A percentile compares a stretch with the other conserved stretches of the same genome.
phyloP scores from a whole-genome alignment of 768 basidiomycete genomes.

The Leccinellum rugosiceps region DNA sequence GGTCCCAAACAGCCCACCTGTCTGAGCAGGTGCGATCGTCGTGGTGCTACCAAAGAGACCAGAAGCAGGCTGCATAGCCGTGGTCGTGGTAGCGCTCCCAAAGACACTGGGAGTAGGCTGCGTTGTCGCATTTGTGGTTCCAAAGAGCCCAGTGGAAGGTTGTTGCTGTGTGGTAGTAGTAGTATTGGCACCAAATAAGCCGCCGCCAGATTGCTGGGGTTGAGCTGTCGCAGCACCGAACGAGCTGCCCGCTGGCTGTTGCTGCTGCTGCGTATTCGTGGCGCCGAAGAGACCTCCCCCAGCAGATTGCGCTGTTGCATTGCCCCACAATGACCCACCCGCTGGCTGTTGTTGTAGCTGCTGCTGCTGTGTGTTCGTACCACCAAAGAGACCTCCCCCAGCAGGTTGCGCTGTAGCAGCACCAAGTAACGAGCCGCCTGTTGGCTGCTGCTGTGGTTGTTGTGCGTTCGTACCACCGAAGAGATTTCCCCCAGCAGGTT shows the following conservation, averaged over 20 bases:
- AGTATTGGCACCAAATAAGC: constrained; percentile 15
- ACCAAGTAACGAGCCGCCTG: background rate
- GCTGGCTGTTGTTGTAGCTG: background rate
- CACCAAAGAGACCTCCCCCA: constrained; percentile 1
- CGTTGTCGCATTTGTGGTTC: constrained; percentile 13
- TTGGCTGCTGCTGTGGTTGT: background rate
- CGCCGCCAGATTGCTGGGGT: constrained; percentile 21
- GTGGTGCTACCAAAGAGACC: constrained; percentile 28
- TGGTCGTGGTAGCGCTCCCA: constrained; percentile 4
- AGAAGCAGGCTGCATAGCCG: constrained; percentile 15
- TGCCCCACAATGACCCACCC: no score
- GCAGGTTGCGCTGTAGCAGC: background rate
- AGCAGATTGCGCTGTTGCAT: no score
- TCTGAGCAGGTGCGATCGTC: constrained; percentile 17
- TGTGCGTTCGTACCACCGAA: constrained; percentile 11
- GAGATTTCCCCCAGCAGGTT: constrained; percentile 20
- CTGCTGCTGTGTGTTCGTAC: constrained; percentile 20
- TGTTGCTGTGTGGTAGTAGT: constrained; percentile 18
- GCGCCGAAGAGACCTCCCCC: background rate
- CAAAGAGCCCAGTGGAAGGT: constrained; percentile 25
- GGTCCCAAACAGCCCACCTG: constrained; percentile 28
- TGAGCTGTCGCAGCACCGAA: constrained; percentile 21
- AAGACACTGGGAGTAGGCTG: constrained; percentile 27
- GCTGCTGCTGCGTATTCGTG: constrained; percentile 17
- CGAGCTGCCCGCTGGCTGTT: background rate